Base-by-base conservation (phyloP, 2,329 filamentous ascomycete species). In the Verticillium zaregamsianum region DNA sequence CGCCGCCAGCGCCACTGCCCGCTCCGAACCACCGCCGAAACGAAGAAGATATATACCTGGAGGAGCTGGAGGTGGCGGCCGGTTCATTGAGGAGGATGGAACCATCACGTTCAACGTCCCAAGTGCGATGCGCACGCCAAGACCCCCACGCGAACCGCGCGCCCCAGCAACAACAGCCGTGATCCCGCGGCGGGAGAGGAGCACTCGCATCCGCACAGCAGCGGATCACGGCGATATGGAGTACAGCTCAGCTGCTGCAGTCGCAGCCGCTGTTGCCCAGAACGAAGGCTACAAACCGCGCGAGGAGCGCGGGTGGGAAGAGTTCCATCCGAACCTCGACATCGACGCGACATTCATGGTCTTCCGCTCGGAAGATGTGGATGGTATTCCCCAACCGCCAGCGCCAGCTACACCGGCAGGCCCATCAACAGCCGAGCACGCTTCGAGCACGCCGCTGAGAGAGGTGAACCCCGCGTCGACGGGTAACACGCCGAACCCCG, bases 241-340 rank as follows among this genome's bases (percentile, higher is more conserved):
- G 66, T 96, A 91, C 76, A 92, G 90, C 69, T 94, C 91, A 55
- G 92, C 90, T n/a, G 92, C 94, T 14, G 93, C 93, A 32, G 91
- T 93, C 28, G 92, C 93, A 58, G 93, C 92, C 6, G 90, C 91
- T 4, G 90, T 95, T 63, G 91, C 92, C 68, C 93, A 97, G 72
- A 93, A 88, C 69, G 95, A 98, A 79, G 93, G 94, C 58, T 98
- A 98, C 77, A 99, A 99, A 74, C 95, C 95, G 35, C 86, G 95
- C 71, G 95, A 99, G 77, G 95, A 99, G 79, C 88, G 94, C 65
- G 92, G 92, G 59, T 99, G 94, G 93, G 93, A 97, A 71, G 95
- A 99, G 73, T 98, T 98, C 66, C 95, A 99, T 75, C 93, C 92
- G 0, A 92, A 97, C 69, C 85, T 99, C 59, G 93, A 98, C 77